Evolutionary conservation across 78 protist genomes (phyloP).

Genomic region (Monosiga brevicollis): DNA sequence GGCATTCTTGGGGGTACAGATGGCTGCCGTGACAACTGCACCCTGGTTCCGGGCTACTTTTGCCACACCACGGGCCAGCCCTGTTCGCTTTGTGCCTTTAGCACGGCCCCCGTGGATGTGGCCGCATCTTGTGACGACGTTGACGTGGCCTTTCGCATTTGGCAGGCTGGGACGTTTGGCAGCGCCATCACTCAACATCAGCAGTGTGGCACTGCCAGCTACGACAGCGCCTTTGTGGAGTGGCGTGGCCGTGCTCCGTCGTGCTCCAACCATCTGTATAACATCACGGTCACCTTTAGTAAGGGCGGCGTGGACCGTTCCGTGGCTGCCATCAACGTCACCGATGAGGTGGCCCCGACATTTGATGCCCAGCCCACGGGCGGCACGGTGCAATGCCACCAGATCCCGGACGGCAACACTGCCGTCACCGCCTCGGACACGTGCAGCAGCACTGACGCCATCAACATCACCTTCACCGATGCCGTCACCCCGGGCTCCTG

Average conservation of each 20-base stretch:
- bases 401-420: neutral
- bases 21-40: neutral
- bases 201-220: neutral
- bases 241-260: neutral
- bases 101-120: neutral
- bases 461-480: too few relatives aligned
- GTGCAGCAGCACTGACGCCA: too few relatives aligned
- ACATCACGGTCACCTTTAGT: neutral
- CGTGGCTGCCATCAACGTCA: neutral
- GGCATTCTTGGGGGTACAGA: neutral
- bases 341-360: neutral
- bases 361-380: neutral
- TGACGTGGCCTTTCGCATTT: neutral
- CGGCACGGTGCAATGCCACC: neutral
- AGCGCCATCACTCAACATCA: neutral
- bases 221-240: neutral
- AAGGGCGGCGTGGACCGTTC: neutral
- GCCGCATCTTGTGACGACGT: neutral
- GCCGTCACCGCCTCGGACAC: neutral
- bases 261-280: neutral
- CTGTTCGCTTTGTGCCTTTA: neutral
- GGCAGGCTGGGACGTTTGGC: neutral
- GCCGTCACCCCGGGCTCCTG: neutral
- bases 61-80: neutral
- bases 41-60: neutral